Percentiles rank a stretch among this genome's conserved stretches.
Conservation (phyloP, 768 basidiomycete genomes). For the Flagelloscypha sp. region DNA sequence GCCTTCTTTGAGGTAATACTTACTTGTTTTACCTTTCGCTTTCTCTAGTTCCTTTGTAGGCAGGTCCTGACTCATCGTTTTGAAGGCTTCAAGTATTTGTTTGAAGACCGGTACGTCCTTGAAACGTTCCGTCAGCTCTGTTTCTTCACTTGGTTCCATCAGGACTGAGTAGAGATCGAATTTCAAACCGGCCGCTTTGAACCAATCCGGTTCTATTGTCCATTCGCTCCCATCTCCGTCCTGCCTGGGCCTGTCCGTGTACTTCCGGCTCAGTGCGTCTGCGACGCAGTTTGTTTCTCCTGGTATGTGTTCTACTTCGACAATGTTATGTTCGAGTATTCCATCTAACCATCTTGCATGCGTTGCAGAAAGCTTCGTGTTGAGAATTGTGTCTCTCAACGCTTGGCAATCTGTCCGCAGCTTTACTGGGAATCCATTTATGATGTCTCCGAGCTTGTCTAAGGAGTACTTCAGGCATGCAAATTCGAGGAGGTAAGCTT, state of each 20-base stretch:
- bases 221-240: slow-evolving; percentile 12
- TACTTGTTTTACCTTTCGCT: slow-evolving; percentile 1
- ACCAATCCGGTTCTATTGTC: slow-evolving; percentile 20
- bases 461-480: slow-evolving; percentile 25
- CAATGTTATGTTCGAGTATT: slow-evolving; percentile 19
- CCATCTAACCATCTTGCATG: slow-evolving; percentile 28
- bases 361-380: slow-evolving; percentile 19
- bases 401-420: slow-evolving; percentile 30
- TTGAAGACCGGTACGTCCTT: slow-evolving; percentile 9
- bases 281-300: slow-evolving; percentile 14
- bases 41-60: slow-evolving; percentile 3
- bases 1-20: slow-evolving; percentile 8
- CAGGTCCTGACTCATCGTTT: slow-evolving; percentile 8
- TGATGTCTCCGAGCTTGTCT: slow-evolving; percentile 22
- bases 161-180: not conserved
- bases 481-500: slow-evolving; percentile 27
- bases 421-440: slow-evolving; percentile 22
- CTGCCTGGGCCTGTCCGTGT: slow-evolving; percentile 4
- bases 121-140: slow-evolving; percentile 8
- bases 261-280: slow-evolving; percentile 18
- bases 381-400: slow-evolving; percentile 21
- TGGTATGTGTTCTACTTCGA: slow-evolving; percentile 15
- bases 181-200: slow-evolving; percentile 1
- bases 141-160: too few species aligned
- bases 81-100: slow-evolving; percentile 6